Percentiles rank a stretch among this genome's conserved stretches.
These are phyloP conservation scores for Exophiala viscosa DNA, from an alignment of 2,329 filamentous ascomycete species.

Conservation along the genomic window DNA sequence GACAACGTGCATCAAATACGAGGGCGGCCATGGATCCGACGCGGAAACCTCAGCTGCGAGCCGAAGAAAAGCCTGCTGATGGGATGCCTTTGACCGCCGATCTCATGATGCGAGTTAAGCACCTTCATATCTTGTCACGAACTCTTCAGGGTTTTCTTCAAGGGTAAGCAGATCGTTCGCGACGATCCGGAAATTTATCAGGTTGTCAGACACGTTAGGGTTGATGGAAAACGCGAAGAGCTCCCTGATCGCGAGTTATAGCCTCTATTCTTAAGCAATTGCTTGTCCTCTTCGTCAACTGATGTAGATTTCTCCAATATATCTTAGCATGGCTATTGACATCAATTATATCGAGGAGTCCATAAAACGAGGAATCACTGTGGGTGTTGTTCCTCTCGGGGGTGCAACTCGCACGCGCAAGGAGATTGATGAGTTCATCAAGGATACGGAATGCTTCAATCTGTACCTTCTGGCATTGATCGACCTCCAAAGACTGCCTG, in stretches of 20 bases:
- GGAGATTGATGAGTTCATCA: neutral
- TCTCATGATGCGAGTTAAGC: neutral
- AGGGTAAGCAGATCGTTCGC: neutral
- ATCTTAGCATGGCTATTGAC: neutral
- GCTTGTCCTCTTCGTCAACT: neutral
- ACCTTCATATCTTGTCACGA: neutral
- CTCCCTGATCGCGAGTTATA: neutral
- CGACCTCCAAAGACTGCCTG: conserved; percentile 55
- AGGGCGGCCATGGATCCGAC: neutral
- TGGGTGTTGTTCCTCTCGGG: neutral
- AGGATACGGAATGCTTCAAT: conserved; percentile 49
- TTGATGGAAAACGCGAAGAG: neutral
- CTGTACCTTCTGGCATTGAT: conserved; percentile 71
- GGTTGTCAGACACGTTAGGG: neutral
- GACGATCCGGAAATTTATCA: neutral
- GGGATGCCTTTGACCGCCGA: neutral
- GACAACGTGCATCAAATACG: neutral
- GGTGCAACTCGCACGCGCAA: neutral
- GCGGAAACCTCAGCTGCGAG: neutral
- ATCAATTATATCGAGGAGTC: neutral
- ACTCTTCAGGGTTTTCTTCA: neutral
- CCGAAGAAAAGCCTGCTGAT: neutral
- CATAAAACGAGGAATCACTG: neutral
- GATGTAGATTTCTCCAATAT: neutral
- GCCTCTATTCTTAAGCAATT: neutral